Percentiles rank a stretch among this genome's conserved stretches.
phyloP scores from a whole-genome alignment of 169 alveolate species.

The Plasmodium knowlesi region DNA sequence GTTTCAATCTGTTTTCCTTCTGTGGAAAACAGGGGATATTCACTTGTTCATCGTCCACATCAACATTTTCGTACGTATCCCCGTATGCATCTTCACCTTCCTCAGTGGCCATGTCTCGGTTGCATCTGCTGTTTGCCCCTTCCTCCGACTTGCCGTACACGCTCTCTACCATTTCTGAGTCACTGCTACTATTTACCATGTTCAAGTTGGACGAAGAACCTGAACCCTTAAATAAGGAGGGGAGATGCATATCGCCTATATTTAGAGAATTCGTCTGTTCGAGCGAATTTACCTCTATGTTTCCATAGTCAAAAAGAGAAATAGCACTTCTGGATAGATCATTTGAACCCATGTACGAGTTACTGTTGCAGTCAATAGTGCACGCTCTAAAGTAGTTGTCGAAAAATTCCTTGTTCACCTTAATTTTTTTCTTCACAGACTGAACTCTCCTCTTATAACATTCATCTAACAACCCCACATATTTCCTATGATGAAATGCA shows the following conservation, averaged over 20 bases:
- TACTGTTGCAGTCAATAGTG: constrained; percentile 12
- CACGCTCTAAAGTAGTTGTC: constrained; percentile 42
- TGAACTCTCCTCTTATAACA: constrained; percentile 6
- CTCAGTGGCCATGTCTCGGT: not conserved
- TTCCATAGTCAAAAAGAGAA: constrained; percentile 20
- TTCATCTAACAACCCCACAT: not conserved
- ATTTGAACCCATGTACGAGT: constrained; percentile 4
- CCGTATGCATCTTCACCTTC: not conserved
- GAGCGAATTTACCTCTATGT: not conserved
- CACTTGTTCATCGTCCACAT: not conserved
- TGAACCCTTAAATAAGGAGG: not conserved
- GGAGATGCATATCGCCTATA: constrained; percentile 7
- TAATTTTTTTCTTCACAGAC: constrained; percentile 36
- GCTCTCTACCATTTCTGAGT: not conserved
- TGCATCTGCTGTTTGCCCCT: not conserved
- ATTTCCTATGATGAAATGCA: constrained; percentile 34
- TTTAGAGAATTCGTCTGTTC: constrained; percentile 7
- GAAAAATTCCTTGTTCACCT: constrained; percentile 25
- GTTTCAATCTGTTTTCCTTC: not conserved
- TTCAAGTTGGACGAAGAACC: not conserved
- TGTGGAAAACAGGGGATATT: constrained; percentile 13
- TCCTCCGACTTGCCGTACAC: not conserved
- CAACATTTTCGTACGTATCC: not conserved
- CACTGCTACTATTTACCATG: not conserved
- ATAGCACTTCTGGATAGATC: constrained; percentile 10